Conservation (phyloP, 2,329 filamentous ascomycete species). For the Clarireedia sp. region DNA sequence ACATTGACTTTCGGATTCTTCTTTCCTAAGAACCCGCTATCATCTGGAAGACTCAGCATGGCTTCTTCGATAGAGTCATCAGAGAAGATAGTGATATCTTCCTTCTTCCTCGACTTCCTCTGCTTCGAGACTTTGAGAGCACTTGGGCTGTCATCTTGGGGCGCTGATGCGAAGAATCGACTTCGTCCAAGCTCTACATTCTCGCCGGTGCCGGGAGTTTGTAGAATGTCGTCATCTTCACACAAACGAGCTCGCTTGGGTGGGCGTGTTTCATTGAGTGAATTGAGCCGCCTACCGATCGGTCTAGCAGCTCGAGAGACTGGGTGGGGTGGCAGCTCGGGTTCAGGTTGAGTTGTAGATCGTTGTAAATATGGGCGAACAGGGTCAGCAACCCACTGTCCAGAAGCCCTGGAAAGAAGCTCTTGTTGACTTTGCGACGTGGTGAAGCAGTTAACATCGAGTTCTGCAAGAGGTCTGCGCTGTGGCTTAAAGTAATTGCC, state of each 20-base stretch:
- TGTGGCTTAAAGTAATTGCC: conserved; percentile 57
- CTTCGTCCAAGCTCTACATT: conserved; percentile 33
- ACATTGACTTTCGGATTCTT: conserved; percentile 19
- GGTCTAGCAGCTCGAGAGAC: conserved; percentile 31
- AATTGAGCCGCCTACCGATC: conserved; percentile 35
- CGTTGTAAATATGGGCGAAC: conserved; percentile 28
- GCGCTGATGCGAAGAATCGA: conserved; percentile 37
- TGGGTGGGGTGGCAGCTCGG: conserved; percentile 28
- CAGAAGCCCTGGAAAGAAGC: conserved; percentile 45
- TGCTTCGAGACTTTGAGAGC: conserved; percentile 28
- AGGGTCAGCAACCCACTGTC: conserved; percentile 46
- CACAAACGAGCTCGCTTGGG: conserved; percentile 44
- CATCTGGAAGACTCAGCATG: conserved; percentile 37
- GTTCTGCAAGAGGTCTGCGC: conserved; percentile 55
- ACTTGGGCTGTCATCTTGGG: conserved; percentile 33
- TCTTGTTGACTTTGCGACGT: conserved; percentile 57
- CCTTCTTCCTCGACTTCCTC: conserved; percentile 35
- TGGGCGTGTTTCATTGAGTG: conserved; percentile 36
- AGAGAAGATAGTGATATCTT: conserved; percentile 41
- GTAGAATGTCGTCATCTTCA: conserved; percentile 34
- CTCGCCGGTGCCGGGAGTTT: conserved; percentile 20
- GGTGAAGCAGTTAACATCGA: conserved; percentile 60
- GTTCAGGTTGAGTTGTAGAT: conserved; percentile 24
- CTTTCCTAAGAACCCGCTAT: conserved; percentile 15
- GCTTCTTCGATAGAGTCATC: conserved; percentile 44